Conservation (phyloP, 2,329 filamentous ascomycete species). For the Ophiocordyceps camponoti-leonardi region DNA sequence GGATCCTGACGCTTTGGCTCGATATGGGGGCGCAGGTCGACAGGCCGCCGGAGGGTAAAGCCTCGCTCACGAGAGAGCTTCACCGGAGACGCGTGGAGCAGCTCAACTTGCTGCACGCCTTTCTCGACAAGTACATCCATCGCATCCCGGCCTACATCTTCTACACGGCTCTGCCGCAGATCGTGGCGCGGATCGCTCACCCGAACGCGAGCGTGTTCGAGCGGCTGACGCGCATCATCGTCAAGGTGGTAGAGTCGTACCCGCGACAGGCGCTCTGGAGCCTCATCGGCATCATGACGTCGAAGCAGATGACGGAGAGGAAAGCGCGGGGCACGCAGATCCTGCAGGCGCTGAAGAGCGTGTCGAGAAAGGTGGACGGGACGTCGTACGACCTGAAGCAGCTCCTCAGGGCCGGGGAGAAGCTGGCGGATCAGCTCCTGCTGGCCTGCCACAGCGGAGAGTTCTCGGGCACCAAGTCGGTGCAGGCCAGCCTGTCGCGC, state of each 20-base stretch:
- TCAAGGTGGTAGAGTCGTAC: constrained; percentile 72
- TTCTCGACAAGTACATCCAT: constrained; percentile 63
- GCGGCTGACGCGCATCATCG: constrained; percentile 60
- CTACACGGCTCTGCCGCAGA: constrained; percentile 73
- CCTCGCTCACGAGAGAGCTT: constrained; percentile 33
- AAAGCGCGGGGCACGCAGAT: constrained; percentile 33
- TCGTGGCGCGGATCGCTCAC: constrained; percentile 91
- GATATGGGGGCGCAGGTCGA: constrained; percentile 69
- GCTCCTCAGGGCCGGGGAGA: constrained; percentile 64
- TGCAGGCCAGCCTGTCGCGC: constrained; percentile 53
- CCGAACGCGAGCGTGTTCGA: constrained; percentile 62
- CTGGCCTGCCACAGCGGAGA: constrained; percentile 60
- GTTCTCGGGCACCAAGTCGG: constrained; percentile 52
- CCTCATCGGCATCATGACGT: constrained; percentile 72
- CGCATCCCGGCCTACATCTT: constrained; percentile 61
- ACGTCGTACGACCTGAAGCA: constrained; percentile 43
- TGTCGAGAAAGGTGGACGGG: constrained; percentile 33
- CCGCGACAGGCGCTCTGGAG: constrained; percentile 89
- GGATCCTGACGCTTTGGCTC: constrained; percentile 84
- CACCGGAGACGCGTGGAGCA: constrained; percentile 42
- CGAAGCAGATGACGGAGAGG: constrained; percentile 52
- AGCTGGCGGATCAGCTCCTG: constrained; percentile 66
- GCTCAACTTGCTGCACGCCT: constrained; percentile 51
- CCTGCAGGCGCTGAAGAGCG: constrained; percentile 28
- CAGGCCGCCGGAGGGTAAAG: constrained; percentile 38